A percentile compares a stretch with the other conserved stretches of the same genome.
These are phyloP conservation scores for Podaxis sp. DNA, from an alignment of 768 basidiomycete species.

Conservation along the genomic window DNA sequence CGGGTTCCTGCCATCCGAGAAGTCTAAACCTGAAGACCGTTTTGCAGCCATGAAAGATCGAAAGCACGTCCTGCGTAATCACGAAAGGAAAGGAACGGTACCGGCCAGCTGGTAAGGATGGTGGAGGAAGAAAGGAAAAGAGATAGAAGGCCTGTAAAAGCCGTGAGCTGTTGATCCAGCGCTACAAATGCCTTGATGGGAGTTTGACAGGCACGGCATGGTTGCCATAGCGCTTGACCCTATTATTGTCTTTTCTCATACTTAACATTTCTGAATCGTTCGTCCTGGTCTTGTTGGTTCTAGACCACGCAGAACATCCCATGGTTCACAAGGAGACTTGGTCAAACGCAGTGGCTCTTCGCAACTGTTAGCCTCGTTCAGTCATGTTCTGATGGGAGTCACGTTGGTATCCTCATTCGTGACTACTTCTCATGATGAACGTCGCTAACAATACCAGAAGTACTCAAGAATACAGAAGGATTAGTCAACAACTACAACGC, in stretches of 20 bases:
- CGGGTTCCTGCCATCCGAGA: constrained; percentile 50
- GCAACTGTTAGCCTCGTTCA: neutral
- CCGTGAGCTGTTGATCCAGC: neutral
- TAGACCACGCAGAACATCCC: neutral
- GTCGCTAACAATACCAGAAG: neutral
- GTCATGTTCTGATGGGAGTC: neutral
- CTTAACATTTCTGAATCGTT: neutral
- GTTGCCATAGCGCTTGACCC: constrained; percentile 12
- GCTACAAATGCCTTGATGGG: constrained; percentile 6
- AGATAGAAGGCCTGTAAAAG: constrained; percentile 9
- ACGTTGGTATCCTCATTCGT: neutral
- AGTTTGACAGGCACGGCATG: neutral
- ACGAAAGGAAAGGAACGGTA: constrained; percentile 38
- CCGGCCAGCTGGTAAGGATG: constrained; percentile 47
- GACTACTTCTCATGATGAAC: constrained; percentile 4
- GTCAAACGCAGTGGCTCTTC: neutral
- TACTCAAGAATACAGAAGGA: neutral
- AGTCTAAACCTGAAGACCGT: constrained; percentile 67
- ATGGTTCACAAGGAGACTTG: constrained; percentile 11
- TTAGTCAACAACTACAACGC: neutral
- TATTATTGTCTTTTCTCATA: neutral
- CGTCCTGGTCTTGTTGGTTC: neutral
- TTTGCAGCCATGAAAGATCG: constrained; percentile 32
- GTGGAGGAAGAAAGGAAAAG: constrained; percentile 25
- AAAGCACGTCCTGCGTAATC: constrained; percentile 40